A percentile compares a stretch with the other conserved stretches of the same genome.
phyloP scores from a whole-genome alignment of 306 rosid species.

The Glycine soja region DNA sequence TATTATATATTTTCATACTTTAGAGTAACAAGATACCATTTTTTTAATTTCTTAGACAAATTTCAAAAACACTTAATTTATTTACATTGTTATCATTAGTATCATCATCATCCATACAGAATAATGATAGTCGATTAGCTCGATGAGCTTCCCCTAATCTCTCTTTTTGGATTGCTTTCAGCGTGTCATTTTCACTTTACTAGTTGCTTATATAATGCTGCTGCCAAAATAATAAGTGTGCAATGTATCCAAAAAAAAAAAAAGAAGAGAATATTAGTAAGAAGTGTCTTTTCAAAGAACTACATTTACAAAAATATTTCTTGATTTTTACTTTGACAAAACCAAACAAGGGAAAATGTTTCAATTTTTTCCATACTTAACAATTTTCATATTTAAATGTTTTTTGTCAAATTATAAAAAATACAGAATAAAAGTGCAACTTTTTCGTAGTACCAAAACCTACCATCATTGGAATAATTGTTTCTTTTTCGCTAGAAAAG shows the following conservation, averaged over 20 bases:
- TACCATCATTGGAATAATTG: slow-evolving; percentile 1
- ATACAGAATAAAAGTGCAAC: not conserved
- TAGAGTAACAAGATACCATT: too few relatives aligned
- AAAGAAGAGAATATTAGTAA: too few relatives aligned
- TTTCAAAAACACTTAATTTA: not conserved
- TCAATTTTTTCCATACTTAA: not conserved
- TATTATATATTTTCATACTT: too few relatives aligned
- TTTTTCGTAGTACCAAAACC: not conserved
- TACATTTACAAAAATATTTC: not conserved
- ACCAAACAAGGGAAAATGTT: not conserved
- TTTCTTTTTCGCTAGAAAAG: not conserved
- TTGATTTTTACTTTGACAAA: not conserved
- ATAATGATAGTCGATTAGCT: not conserved
- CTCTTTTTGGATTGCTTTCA: slow-evolving; percentile 12
- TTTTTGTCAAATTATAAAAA: not conserved
- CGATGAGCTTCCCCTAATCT: not conserved
- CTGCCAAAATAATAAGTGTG: not conserved
- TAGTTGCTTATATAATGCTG: not conserved
- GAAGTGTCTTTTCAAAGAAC: not conserved
- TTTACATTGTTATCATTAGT: not conserved
- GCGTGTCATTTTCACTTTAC: slow-evolving; percentile 8
- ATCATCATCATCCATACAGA: not conserved
- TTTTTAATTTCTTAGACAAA: too few relatives aligned
- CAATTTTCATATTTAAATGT: not conserved
- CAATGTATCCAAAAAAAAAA: not conserved